phyloP scores from a whole-genome alignment of 495 filamentous ascomycete species.

The Staphylotrichum tortipilum region DNA sequence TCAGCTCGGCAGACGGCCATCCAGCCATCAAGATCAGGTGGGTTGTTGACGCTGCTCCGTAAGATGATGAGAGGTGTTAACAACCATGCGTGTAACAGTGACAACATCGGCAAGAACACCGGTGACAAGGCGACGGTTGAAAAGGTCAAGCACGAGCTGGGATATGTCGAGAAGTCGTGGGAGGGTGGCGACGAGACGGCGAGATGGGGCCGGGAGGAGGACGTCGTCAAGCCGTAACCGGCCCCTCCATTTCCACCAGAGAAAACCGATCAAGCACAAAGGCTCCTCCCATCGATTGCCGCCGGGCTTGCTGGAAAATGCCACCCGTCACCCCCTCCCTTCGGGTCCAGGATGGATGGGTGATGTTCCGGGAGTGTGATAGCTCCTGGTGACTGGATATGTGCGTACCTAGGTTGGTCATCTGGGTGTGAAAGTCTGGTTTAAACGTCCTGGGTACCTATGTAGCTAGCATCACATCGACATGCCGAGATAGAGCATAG shows the following conservation, averaged over 20 bases:
- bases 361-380: no score
- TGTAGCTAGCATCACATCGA: no score
- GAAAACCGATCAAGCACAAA: background rate
- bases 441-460: no score
- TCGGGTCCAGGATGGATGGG: no score
- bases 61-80: background rate
- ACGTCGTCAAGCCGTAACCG: slow-evolving; percentile 13
- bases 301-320: no score
- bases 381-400: no score
- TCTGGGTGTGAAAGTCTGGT: no score
- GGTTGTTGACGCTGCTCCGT: background rate
- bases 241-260: no score
- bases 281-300: background rate
- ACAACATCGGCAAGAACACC: slow-evolving; percentile 94
- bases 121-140: slow-evolving; percentile 71
- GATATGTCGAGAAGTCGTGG: slow-evolving; percentile 82
- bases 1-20: slow-evolving; percentile 72
- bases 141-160: slow-evolving; percentile 73
- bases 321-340: no score
- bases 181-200: slow-evolving; percentile 71
- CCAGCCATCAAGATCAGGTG: slow-evolving; percentile 80
- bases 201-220: slow-evolving; percentile 55
- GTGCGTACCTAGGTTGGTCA: no score
- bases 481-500: no score
- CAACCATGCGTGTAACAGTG: slow-evolving; percentile 42